A percentile compares a stretch with the other conserved stretches of the same genome.
These are phyloP conservation scores for Teunomyces panamensis DNA, from an alignment of 805 yeast genomes.

Conservation along the genomic window DNA sequence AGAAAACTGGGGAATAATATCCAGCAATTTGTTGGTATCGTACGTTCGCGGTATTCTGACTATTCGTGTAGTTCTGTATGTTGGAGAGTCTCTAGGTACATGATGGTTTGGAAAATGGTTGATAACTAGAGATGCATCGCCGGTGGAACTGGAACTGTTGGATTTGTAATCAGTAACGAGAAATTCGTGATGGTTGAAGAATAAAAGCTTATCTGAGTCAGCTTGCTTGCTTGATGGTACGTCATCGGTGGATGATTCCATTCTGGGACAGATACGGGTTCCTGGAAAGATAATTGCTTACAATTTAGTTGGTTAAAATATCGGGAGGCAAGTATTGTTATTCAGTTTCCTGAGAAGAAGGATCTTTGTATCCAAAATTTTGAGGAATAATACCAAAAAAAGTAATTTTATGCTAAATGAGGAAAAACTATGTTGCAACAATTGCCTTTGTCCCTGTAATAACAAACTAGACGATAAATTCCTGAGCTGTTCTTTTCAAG, in stretches of 20 bases:
- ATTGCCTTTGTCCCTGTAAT: too few species aligned
- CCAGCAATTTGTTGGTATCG: slow-evolving; percentile 25
- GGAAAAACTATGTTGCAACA: too few species aligned
- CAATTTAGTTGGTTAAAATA: too few species aligned
- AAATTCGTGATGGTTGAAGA: slow-evolving; percentile 71
- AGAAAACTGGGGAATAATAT: slow-evolving; percentile 56
- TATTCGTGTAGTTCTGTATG: slow-evolving; percentile 46
- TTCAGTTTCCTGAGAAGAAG: too few species aligned
- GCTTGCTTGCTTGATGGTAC: neutral
- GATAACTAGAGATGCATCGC: slow-evolving; percentile 40
- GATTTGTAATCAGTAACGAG: slow-evolving; percentile 31
- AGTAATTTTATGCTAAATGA: too few species aligned
- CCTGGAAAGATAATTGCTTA: too few species aligned
- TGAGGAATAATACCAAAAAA: too few species aligned
- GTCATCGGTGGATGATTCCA: neutral
- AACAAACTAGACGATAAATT: too few species aligned
- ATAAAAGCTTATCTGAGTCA: slow-evolving; percentile 19
- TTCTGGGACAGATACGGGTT: neutral
- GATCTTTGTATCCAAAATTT: too few species aligned
- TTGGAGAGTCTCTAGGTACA: slow-evolving; percentile 25
- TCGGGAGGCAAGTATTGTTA: too few species aligned
- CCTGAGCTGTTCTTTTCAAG: too few species aligned
- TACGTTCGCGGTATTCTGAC: slow-evolving; percentile 61
- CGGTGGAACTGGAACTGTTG: slow-evolving; percentile 10
- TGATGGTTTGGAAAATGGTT: slow-evolving; percentile 69